Percentiles rank a stretch among this genome's conserved stretches.
These are phyloP conservation scores for Cladosporium oxysporum DNA, from an alignment of 2,329 filamentous ascomycete species.

Conservation along the genomic window DNA sequence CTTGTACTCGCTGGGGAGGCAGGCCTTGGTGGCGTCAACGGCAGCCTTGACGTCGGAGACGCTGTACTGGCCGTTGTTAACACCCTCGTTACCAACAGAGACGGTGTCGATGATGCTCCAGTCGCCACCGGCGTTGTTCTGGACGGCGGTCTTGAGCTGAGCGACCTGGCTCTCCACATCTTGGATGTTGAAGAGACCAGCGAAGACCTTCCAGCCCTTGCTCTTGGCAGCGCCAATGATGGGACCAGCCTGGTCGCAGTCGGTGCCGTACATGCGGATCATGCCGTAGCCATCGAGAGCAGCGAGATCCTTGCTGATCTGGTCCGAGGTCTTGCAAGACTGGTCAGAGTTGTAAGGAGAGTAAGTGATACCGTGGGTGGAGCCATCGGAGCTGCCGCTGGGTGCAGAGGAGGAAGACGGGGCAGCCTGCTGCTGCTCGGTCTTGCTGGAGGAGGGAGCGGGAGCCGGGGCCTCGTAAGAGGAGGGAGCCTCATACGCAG, in stretches of 20 bases:
- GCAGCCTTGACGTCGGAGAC: conserved; percentile 57
- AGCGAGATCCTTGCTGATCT: conserved; percentile 67
- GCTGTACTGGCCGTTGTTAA: conserved; percentile 63
- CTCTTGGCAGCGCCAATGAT: conserved; percentile 64
- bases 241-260: conserved; percentile 70
- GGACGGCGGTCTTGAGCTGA: conserved; percentile 60
- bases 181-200: conserved; percentile 69
- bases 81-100: conserved; percentile 77
- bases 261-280: conserved; percentile 77
- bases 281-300: conserved; percentile 60
- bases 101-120: conserved; percentile 73
- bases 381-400: conserved; percentile 10
- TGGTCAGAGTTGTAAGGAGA: conserved; percentile 58
- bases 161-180: conserved; percentile 59
- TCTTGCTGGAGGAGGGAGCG: conserved; percentile 19
- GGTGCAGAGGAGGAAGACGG: conserved; percentile 5
- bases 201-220: conserved; percentile 70
- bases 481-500: conserved; percentile 37
- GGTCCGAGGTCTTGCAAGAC: conserved; percentile 65
- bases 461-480: conserved; percentile 27
- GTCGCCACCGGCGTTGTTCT: conserved; percentile 47
- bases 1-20: conserved; percentile 64
- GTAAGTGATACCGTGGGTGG: conserved; percentile 57
- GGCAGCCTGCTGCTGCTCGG: not conserved
- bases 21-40: conserved; percentile 58